Base-by-base conservation (phyloP, 768 basidiomycete species). In the Podaxis sp. region DNA sequence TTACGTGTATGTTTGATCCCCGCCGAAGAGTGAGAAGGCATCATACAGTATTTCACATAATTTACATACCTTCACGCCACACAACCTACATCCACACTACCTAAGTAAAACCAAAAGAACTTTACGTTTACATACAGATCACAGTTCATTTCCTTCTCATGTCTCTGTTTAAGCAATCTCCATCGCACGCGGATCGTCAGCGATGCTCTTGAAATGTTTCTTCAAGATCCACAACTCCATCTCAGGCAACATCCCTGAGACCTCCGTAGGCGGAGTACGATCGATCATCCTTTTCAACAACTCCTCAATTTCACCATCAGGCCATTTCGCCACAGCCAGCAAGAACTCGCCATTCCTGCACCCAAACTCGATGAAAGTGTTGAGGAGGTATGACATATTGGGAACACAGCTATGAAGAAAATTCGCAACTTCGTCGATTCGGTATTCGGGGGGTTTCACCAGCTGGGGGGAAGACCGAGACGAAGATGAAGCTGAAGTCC, bases 321-420 rank as follows among this genome's bases (percentile, higher is more conserved):
- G 14, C 27, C 6, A 52, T 27, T 9, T 25, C n/a, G 62, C 37
- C 10, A 59, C 46, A 6, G 7, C 25, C 5, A 3, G 14, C 27
- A 61, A 37, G 2, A 38, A 50, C n/a, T 61, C n/a, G 2, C 23
- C 21, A 16, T 50, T 61, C 4, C 46, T 46, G 13, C 54, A 56
- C 5, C 61, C 61, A 40, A 38, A 61, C 4, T 13, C 14, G n/a
- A 61, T 42, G 18, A 61, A 61, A 4, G 54, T 51, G 9, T n/a
- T 10, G 4, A 61, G 54, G 23, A 61, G 40, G 21, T 37, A 57
- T 7, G 5, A 25, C 61, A 61, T 50, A 32, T 50, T 47, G 11
- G 61, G 54, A 27, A 38, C 14, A 42, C 61, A 61, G 28, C 38
- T 56, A 2, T 21, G n/a, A 5, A 61, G 61, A 18, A 61, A 61